Percentiles rank a stretch among this genome's conserved stretches.
These are phyloP conservation scores for Botryotinia convoluta DNA, from an alignment of 2,329 filamentous ascomycete genomes.

Conservation along the genomic window DNA sequence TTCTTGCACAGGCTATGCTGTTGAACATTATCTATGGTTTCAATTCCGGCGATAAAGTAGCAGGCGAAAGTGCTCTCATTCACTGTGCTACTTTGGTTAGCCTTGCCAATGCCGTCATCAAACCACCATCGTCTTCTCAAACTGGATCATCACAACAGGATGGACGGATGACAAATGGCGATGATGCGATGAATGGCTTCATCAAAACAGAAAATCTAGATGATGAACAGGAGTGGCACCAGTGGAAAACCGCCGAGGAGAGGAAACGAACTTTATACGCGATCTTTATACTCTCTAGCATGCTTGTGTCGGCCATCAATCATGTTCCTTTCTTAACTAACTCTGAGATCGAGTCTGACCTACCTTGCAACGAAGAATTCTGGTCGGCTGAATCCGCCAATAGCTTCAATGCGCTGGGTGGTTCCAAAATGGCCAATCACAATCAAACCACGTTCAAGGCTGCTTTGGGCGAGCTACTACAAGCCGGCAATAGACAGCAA, in stretches of 20 bases:
- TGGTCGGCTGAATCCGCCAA: slow-evolving; percentile 81
- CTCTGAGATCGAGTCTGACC: slow-evolving; percentile 83
- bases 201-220: slow-evolving; percentile 46
- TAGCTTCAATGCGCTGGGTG: slow-evolving; percentile 77
- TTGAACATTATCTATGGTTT: slow-evolving; percentile 95
- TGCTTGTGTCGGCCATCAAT: slow-evolving; percentile 90
- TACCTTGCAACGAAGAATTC: slow-evolving; percentile 91
- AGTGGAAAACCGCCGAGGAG: slow-evolving; percentile 86
- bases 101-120: slow-evolving; percentile 78
- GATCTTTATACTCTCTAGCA: slow-evolving; percentile 87
- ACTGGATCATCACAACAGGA: slow-evolving; percentile 40
- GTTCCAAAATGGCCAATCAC: slow-evolving; percentile 63
- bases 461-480: slow-evolving; percentile 76
- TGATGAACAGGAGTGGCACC: slow-evolving; percentile 76
- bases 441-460: slow-evolving; percentile 77
- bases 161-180: slow-evolving; percentile 50
- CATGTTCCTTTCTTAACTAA: slow-evolving; percentile 88
- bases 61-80: slow-evolving; percentile 87
- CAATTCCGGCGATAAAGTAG: slow-evolving; percentile 87
- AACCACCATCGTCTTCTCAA: slow-evolving; percentile 43
- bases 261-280: slow-evolving; percentile 89
- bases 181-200: slow-evolving; percentile 51
- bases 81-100: slow-evolving; percentile 90
- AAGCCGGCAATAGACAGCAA: slow-evolving; percentile 65
- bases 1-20: slow-evolving; percentile 96